Evolutionary conservation across 2,329 filamentous ascomycete species (phyloP), one percentile per base, ranked within the genome.

Genomic region (Pestalotiopsis sp.): DNA sequence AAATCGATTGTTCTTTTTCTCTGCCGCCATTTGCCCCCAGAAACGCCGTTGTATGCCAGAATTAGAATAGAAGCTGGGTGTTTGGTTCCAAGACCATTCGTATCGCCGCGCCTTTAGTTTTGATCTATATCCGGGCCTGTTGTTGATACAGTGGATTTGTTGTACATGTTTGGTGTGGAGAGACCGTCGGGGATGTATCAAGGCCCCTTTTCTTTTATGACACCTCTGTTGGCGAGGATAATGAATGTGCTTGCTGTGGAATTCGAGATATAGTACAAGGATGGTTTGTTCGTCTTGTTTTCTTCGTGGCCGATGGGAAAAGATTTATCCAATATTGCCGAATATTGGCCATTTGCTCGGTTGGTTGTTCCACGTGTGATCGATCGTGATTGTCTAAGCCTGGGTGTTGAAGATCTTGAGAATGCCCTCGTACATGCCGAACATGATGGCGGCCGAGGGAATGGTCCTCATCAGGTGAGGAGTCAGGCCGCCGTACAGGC

Each of bases 361-460:
- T 52, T 12, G 45, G 20, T 64, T 12, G 13, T 62, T 36, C 31
- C 7, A 41, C 11, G 6, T 7, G 41, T 27, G 23, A 36, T 45
- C 27, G 59, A 13, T 36, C 36, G 36, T 7, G 23, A 59, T 20
- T 14, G 13, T 38, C 59, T 73, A 79, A 69, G 74, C 77, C 75
- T 77, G 77, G 11, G 74, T 70, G 63, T 73, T 75, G 14, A 79
- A 73, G 2, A 79, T 64, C 61, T 77, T 77, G 20, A 89, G 79
- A 58, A 89, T 88, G 67, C 83, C 86, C 76, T 90, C 87, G 76
- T 90, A 97, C 85, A 96, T 96, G 80, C 94, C 94, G 80, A 98
- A 97, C 93, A 97, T 98, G 79, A 98, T 97, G 73, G 93, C 94
- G 7, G 95, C 94, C 74, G 93, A 96, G 1, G 95, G 95, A 5